These are phyloP conservation scores for Pyracantha coccinea DNA, from an alignment of 331 rosid species.

Conservation along the genomic window DNA sequence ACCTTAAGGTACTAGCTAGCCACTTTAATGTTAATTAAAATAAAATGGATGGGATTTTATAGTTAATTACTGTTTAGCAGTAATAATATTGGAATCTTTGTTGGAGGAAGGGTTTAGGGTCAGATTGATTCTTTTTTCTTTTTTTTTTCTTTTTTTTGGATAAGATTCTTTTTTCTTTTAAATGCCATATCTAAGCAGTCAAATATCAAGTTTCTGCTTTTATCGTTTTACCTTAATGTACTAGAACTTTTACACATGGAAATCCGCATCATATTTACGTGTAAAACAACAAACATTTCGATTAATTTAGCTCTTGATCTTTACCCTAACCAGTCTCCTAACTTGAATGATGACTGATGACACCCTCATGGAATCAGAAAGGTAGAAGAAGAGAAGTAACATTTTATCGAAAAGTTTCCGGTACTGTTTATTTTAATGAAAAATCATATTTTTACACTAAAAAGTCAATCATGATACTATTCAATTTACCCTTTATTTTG, in stretches of 20 bases:
- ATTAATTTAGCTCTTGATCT: background rate
- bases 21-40: no score
- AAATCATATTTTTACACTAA: no score
- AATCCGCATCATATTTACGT: background rate
- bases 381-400: no score
- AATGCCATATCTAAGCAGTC: background rate
- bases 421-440: no score
- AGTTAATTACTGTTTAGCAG: background rate
- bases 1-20: background rate
- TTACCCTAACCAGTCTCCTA: background rate
- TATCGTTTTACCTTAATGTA: background rate
- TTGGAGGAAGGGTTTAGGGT: background rate
- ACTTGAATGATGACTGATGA: background rate
- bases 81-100: slow-evolving; percentile 2
- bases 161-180: background rate
- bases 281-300: background rate
- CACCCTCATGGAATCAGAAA: background rate
- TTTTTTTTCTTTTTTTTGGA: background rate
- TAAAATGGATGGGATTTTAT: background rate
- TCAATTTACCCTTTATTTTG: no score
- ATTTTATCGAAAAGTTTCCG: no score
- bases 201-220: background rate
- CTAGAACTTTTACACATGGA: background rate
- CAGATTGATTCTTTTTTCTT: background rate
- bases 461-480: no score